phyloP scores from a whole-genome alignment of 306 rosid species.

The Cucurbita ficifolia region DNA sequence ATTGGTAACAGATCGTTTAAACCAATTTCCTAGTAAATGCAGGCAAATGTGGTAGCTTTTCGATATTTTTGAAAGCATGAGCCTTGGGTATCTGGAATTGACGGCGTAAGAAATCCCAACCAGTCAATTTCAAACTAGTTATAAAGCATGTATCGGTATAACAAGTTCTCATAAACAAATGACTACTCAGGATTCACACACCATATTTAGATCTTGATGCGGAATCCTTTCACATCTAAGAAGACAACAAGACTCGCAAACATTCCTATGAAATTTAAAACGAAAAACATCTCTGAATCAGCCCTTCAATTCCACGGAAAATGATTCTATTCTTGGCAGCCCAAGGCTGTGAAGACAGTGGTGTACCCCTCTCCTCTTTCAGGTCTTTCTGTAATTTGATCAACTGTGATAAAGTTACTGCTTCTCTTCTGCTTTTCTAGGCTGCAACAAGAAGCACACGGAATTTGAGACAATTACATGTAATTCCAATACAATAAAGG shows the following conservation, averaged over 20 bases:
- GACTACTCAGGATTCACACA: not conserved
- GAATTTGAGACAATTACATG: not conserved
- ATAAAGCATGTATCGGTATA: not conserved
- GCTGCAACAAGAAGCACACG: slow-evolving; percentile 33
- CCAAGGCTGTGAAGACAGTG: not conserved
- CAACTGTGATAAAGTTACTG: slow-evolving; percentile 23
- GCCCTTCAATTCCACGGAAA: not conserved
- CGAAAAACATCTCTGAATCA: not conserved
- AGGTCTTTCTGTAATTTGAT: not conserved
- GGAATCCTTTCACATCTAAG: not conserved
- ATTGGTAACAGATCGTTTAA: too few species aligned
- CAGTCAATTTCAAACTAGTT: not conserved
- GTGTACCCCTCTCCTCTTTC: not conserved
- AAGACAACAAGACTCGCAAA: not conserved
- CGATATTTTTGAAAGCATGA: too few species aligned
- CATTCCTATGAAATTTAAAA: not conserved
- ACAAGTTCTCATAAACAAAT: not conserved
- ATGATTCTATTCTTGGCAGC: not conserved
- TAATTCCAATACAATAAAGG: not conserved
- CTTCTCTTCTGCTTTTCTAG: slow-evolving; percentile 87
- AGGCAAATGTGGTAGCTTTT: too few species aligned
- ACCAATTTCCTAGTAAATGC: too few species aligned
- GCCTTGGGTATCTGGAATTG: not conserved
- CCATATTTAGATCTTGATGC: not conserved
- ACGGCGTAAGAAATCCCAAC: not conserved